Conservation (phyloP, 345 rosid species). For the Syzygium oleosum region DNA sequence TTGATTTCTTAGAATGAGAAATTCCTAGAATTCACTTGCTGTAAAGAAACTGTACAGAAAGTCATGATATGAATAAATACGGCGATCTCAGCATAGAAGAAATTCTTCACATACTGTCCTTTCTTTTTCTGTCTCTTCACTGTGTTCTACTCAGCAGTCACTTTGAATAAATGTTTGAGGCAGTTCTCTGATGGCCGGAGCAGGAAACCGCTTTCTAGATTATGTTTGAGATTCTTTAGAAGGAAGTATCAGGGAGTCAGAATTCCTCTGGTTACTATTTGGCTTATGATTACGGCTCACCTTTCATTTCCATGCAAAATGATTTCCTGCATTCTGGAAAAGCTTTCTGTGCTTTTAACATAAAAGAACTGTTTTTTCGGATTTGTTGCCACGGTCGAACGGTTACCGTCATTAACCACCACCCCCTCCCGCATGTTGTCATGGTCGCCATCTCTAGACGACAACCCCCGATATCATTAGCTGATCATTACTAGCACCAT, state of each 20-base stretch:
- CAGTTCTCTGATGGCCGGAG: neutral
- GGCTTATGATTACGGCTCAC: neutral
- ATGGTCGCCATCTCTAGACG: neutral
- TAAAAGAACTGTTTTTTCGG: neutral
- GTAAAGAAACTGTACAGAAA: neutral
- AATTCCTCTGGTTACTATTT: neutral
- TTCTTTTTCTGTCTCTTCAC: neutral
- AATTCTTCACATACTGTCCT: neutral
- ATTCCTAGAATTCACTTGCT: neutral
- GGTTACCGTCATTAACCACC: neutral
- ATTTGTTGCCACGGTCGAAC: neutral
- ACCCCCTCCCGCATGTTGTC: neutral
- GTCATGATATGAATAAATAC: neutral
- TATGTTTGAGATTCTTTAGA: neutral
- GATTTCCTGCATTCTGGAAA: neutral
- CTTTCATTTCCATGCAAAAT: neutral
- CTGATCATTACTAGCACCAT: neutral
- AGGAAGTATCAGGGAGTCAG: neutral
- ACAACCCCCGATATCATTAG: neutral
- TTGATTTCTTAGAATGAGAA: neutral
- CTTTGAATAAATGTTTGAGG: neutral
- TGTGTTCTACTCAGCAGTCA: neutral
- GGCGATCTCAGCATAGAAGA: neutral
- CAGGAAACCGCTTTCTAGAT: neutral
- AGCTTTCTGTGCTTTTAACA: neutral